These are phyloP conservation scores for Oryza officinalis DNA, from an alignment of 176 grass and related monocot genomes.

Conservation along the genomic window DNA sequence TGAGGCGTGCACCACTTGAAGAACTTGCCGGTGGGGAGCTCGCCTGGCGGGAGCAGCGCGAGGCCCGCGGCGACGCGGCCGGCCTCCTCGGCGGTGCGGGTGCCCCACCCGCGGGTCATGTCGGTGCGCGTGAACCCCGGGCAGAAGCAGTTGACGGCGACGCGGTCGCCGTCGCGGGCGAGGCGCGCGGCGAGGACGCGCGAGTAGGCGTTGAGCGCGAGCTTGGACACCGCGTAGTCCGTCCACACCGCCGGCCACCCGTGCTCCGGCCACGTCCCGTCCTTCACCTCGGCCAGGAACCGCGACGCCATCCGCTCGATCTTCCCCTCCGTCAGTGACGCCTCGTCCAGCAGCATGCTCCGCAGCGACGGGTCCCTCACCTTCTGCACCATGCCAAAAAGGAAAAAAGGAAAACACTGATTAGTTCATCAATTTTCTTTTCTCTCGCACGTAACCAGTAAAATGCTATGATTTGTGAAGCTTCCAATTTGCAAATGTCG, in stretches of 20 bases:
- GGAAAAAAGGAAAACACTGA: neutral
- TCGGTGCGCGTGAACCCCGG: conserved; percentile 89
- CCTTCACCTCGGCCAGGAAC: conserved; percentile 62
- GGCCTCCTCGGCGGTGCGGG: conserved; percentile 62
- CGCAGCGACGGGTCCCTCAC: conserved; percentile 45
- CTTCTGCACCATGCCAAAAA: conserved; percentile 44
- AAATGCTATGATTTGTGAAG: neutral
- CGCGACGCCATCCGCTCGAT: conserved; percentile 53
- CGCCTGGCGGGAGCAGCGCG: conserved; percentile 31
- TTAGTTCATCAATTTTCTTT: neutral
- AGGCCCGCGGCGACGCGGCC: conserved; percentile 47
- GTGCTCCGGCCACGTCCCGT: conserved; percentile 51
- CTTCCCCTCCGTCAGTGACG: conserved; percentile 40
- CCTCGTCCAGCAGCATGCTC: conserved; percentile 57
- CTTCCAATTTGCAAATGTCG: neutral
- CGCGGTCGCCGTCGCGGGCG: conserved; percentile 35
- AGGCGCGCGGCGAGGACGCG: conserved; percentile 51
- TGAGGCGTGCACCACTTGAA: conserved; percentile 60
- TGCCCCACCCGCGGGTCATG: conserved; percentile 70
- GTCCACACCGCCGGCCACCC: conserved; percentile 82
- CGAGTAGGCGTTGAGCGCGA: conserved; percentile 73
- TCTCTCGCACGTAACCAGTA: neutral
- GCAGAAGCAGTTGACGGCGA: conserved; percentile 88
- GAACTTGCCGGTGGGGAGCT: conserved; percentile 64
- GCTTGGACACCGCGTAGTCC: conserved; percentile 81